Conservation (phyloP, 2,329 filamentous ascomycete species). For the Xylariales sp. region DNA sequence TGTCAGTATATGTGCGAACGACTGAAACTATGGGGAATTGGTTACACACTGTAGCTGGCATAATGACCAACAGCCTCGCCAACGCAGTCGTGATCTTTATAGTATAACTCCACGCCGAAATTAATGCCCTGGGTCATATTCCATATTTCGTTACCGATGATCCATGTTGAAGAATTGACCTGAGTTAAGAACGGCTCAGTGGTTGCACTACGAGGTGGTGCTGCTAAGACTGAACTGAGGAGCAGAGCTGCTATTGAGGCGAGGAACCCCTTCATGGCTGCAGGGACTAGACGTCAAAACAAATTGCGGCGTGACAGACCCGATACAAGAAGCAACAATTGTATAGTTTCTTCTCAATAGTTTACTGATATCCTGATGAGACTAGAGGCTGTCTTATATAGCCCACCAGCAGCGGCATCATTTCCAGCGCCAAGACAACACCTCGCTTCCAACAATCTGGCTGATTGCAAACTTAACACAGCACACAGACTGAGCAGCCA, state of each 20-base stretch:
- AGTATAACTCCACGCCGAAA: conserved; percentile 22
- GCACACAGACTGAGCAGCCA: no score
- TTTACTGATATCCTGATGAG: no score
- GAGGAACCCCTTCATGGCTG: conserved; percentile 6
- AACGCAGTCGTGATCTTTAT: conserved; percentile 23
- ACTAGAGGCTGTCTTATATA: no score
- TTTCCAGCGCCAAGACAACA: no score
- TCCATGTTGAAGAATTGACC: conserved; percentile 20
- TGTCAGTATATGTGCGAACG: not conserved
- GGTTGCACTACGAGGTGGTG: not conserved
- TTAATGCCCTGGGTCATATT: conserved; percentile 22
- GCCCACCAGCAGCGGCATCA: no score
- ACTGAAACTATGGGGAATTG: no score
- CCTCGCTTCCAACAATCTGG: no score
- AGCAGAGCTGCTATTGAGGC: conserved; percentile 4
- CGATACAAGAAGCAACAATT: no score
- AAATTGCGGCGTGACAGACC: no score
- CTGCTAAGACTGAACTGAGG: not conserved
- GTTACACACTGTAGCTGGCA: conserved; percentile 25
- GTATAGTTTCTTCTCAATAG: no score
- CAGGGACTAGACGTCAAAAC: no score
- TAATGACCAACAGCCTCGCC: conserved; percentile 25
- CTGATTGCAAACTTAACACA: no score
- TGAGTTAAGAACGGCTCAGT: conserved; percentile 21
- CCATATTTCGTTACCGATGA: conserved; percentile 26